A percentile compares a stretch with the other conserved stretches of the same genome.
Conservation (phyloP, 2,329 filamentous ascomycete genomes). For the Torrubiellomyces zombiae region DNA sequence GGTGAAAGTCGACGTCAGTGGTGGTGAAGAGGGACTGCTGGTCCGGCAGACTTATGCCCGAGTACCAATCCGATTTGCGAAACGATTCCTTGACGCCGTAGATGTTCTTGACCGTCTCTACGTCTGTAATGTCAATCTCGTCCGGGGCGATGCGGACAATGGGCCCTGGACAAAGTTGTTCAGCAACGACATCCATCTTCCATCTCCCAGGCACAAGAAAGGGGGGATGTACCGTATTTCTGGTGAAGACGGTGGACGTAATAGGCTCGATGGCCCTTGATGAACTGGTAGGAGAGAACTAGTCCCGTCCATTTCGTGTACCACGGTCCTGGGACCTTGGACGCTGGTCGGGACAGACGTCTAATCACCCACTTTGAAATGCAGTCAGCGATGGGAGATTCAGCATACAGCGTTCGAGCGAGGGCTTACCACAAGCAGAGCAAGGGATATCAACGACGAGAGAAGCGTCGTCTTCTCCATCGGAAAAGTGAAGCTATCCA, state of each 20-base stretch:
- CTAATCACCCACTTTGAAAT: too few species aligned
- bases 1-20: slow-evolving; percentile 20
- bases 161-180: slow-evolving; percentile 6
- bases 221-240: slow-evolving; percentile 7
- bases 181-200: neutral
- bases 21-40: slow-evolving; percentile 20
- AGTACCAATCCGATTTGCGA: slow-evolving; percentile 10
- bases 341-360: too few species aligned
- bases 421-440: too few species aligned
- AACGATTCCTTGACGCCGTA: slow-evolving; percentile 12
- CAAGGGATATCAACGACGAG: too few species aligned
- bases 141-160: slow-evolving; percentile 11
- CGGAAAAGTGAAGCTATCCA: too few species aligned
- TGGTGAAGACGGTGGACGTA: slow-evolving; percentile 10
- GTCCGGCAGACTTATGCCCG: slow-evolving; percentile 6
- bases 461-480: too few species aligned
- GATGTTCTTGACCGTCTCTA: slow-evolving; percentile 14
- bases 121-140: slow-evolving; percentile 9
- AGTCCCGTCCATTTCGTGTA: slow-evolving; percentile 9
- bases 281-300: slow-evolving; percentile 6
- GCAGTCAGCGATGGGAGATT: too few species aligned
- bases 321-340: slow-evolving; percentile 11
- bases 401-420: too few species aligned
- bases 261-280: slow-evolving; percentile 4
- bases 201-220: neutral